Percentiles rank a stretch among this genome's conserved stretches.
phyloP scores from a whole-genome alignment of 2,329 filamentous ascomycete genomes.

The Daldinia sp. region DNA sequence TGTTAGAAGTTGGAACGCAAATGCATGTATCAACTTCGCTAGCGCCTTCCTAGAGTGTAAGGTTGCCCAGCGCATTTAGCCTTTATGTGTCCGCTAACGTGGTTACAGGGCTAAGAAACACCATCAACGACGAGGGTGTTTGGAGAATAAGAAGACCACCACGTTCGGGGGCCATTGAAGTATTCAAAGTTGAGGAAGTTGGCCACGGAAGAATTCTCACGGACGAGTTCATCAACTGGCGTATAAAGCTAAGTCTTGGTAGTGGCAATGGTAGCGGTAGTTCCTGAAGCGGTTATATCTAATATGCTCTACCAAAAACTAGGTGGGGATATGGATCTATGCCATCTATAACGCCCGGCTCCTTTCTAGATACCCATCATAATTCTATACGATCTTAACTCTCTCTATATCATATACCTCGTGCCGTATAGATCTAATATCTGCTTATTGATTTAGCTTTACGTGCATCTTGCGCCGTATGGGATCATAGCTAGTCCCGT shows the following conservation, averaged over 20 bases:
- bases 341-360: slow-evolving; percentile 14
- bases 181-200: slow-evolving; percentile 75
- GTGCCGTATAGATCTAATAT: slow-evolving; percentile 5
- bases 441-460: slow-evolving; percentile 34
- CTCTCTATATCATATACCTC: slow-evolving; percentile 13
- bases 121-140: slow-evolving; percentile 74
- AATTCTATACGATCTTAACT: slow-evolving; percentile 22
- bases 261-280: slow-evolving; percentile 13
- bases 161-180: slow-evolving; percentile 71
- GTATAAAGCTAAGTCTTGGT: slow-evolving; percentile 58
- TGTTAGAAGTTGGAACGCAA: slow-evolving; percentile 83
- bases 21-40: slow-evolving; percentile 92
- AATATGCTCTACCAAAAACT: slow-evolving; percentile 8
- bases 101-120: slow-evolving; percentile 67
- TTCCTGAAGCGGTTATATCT: slow-evolving; percentile 14
- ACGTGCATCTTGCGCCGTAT: slow-evolving; percentile 71
- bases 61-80: slow-evolving; percentile 42
- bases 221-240: slow-evolving; percentile 79
- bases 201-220: slow-evolving; percentile 81
- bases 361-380: slow-evolving; percentile 36
- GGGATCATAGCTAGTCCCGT: slow-evolving; percentile 51
- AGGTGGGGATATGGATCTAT: background rate
- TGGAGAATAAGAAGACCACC: slow-evolving; percentile 79
- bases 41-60: slow-evolving; percentile 78
- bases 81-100: slow-evolving; percentile 4